Evolutionary conservation across 108 stramenopile species (phyloP).

Genomic region (Cylindrotheca fusiformis): DNA sequence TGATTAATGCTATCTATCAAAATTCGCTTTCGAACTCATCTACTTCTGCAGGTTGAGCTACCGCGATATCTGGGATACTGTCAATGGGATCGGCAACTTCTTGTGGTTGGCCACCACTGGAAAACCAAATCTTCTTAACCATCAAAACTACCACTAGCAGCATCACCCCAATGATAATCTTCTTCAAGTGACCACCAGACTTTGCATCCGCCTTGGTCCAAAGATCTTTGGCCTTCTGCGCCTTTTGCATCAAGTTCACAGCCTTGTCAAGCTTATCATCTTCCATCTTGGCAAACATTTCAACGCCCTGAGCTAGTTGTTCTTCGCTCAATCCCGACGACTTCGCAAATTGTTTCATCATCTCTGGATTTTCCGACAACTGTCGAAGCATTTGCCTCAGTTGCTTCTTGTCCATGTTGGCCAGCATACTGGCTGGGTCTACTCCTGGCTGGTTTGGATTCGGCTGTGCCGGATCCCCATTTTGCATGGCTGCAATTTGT

Average conservation of each 20-base stretch:
- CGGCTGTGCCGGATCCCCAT: constrained; percentile 2
- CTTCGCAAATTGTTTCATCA: constrained; percentile 55
- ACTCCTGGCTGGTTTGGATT: background rate
- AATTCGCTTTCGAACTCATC: constrained; percentile 30
- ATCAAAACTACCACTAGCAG: constrained; percentile 14
- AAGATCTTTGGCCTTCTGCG: constrained; percentile 42
- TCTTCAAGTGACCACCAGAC: constrained; percentile 33
- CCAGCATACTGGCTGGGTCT: constrained; percentile 63
- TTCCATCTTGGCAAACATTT: constrained; percentile 63
- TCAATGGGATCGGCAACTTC: background rate
- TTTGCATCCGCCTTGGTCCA: constrained; percentile 36
- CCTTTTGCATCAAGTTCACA: constrained; percentile 42
- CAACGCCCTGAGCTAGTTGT: constrained; percentile 53
- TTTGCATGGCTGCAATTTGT: constrained; percentile 47
- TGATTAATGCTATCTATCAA: constrained; percentile 2
- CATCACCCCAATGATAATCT: constrained; percentile 13
- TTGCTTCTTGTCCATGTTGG: constrained; percentile 59
- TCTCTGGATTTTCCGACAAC: constrained; percentile 74
- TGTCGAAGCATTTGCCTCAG: constrained; percentile 56
- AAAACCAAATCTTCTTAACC: constrained; percentile 12
- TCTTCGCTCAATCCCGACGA: constrained; percentile 45
- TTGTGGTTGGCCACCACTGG: background rate
- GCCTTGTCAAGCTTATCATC: constrained; percentile 61
- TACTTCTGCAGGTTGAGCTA: background rate
- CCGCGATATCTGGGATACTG: constrained; percentile 6